Conservation (phyloP, 495 filamentous ascomycete genomes). For the Neurospora pannonica region DNA sequence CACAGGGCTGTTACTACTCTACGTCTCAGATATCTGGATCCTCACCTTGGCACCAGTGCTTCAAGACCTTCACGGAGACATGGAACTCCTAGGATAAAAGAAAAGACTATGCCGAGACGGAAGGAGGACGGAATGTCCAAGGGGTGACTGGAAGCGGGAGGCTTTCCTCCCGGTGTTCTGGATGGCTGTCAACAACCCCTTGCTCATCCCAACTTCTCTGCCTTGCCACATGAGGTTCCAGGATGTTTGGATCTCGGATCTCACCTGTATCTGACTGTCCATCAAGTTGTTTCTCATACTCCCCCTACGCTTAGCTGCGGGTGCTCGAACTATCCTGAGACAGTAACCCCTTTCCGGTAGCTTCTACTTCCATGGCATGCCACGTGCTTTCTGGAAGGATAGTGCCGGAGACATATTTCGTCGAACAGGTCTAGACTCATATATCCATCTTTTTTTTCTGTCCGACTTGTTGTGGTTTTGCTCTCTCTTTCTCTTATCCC, state of each 20-base stretch:
- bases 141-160: background rate
- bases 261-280: background rate
- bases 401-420: constrained; percentile 11
- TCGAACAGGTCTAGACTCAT: constrained; percentile 2
- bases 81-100: background rate
- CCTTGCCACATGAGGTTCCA: background rate
- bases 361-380: background rate
- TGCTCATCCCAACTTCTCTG: background rate
- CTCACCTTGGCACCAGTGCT: background rate
- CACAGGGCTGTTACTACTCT: background rate
- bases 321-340: constrained; percentile 5
- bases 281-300: background rate
- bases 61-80: background rate
- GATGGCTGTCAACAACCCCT: background rate
- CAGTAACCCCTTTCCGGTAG: background rate
- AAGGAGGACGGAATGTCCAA: constrained; percentile 16
- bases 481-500: constrained; percentile 2
- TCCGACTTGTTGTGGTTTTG: background rate
- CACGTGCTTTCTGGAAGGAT: background rate
- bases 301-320: background rate
- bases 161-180: background rate
- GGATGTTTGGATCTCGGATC: background rate
- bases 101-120: constrained; percentile 6
- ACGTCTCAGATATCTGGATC: background rate
- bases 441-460: constrained; percentile 4